Conservation (phyloP, 371 early-diverging fungal genomes). For the Mucor velutinosus region DNA sequence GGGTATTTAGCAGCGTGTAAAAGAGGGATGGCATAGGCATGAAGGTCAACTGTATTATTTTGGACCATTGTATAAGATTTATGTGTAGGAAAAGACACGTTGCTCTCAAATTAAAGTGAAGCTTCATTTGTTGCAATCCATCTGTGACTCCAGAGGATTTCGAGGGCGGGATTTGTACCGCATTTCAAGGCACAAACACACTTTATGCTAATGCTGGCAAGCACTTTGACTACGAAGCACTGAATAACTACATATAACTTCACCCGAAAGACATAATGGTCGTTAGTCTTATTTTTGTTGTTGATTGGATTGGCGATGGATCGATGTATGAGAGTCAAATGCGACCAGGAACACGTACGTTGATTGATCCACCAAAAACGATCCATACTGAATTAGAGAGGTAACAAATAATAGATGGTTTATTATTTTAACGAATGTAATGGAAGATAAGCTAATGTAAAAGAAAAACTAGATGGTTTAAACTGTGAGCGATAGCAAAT, state of each 20-base stretch:
- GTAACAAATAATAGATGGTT: not conserved
- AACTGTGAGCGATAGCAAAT: constrained; percentile 4
- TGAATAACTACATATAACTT: too few relatives aligned
- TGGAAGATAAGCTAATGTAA: not conserved
- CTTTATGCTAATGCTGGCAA: too few relatives aligned
- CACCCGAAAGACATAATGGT: too few relatives aligned
- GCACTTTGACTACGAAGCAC: too few relatives aligned
- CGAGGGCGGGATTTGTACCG: too few relatives aligned
- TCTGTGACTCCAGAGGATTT: too few relatives aligned
- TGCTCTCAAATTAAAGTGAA: not conserved
- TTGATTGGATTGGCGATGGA: too few relatives aligned
- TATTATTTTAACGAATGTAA: not conserved
- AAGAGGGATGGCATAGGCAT: constrained; percentile 73
- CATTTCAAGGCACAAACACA: too few relatives aligned
- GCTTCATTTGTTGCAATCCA: too few relatives aligned
- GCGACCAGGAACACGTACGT: not conserved
- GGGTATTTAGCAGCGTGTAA: constrained; percentile 87
- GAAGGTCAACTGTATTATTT: constrained; percentile 14
- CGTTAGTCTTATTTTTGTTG: too few relatives aligned
- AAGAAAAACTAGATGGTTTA: not conserved
- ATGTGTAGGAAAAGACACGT: not conserved
- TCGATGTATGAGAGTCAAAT: too few relatives aligned
- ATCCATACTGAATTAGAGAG: not conserved
- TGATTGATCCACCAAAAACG: too few relatives aligned
- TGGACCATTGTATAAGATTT: not conserved